Base-by-base conservation (phyloP, 2,329 filamentous ascomycete genomes). In the Phaeosphaeriaceae sp. region DNA sequence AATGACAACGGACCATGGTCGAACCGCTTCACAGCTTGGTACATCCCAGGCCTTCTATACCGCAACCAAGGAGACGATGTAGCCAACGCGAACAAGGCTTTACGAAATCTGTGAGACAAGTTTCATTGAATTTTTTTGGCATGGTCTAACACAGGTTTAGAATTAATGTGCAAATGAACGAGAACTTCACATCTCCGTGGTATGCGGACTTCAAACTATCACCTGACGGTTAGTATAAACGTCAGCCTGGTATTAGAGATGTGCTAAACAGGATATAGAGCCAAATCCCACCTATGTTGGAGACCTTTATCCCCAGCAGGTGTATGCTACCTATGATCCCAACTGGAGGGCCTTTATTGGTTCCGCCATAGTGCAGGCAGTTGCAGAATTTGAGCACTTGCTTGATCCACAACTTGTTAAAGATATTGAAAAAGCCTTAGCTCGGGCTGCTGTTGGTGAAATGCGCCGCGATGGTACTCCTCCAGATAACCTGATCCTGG, bases 11-110 rank as follows among this genome's bases (percentile, higher is more conserved):
- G 77, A 0, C 72, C 72, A 16, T 78, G 75, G 72, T 76, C 70
- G 3, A 63, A 71, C 28, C 68, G 76, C 8, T 79, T 79, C 40
- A 78, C 75, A 1, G 72, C 74, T 0, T 77, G 75, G 75, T 77
- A 77, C 39, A 58, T 73, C 3, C 61, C 73, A 0, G 75, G 75
- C 1, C 50, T 77, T 13, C 46, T 76, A 21, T 57, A 73, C 33
- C 68, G 74, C 3, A 71, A 72, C 32, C 39, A 72, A 40, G 70
- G 71, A 12, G 46, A 68, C 34, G 73, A 76, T 47, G 58, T 73
- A 0, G 54, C 63, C n/a, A 70, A 72, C 5, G 73, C 72, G 5
- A 71, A 68, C 37, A 64, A 65, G 1, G 69, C 72, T 0, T 65
- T 76, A 15, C 63, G 69, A 44, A 74, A 68, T 15, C 73, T 72